Base-by-base conservation (phyloP, 1,139 yeast genomes). In the Debaryomyces sp. region DNA sequence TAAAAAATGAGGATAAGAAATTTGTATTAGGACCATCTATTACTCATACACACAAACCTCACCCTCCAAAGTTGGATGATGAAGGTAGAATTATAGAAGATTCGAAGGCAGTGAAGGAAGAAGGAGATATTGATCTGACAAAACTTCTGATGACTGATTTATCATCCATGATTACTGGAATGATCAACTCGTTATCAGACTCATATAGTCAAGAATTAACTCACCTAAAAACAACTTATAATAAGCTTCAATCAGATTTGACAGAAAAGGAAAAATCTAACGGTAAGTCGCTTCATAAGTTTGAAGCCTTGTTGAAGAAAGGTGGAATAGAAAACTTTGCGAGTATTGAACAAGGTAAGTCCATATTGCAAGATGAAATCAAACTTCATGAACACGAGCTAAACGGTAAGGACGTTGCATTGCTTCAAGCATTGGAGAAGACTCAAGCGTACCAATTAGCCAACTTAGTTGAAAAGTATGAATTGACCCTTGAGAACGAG, bases 171-270 rank as follows among this genome's bases (percentile, higher is more conserved):
- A 54, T 73, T n/a, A 53, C 60, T 21, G 68, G 73, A 5, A 69
- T 78, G 78, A 63, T 81, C 33, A 68, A 70, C 44, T 73, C 82
- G 0, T 69, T 81, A 39, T 67, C 80, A 8, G 73, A 68, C 41
- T 68, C 78, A 1, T 78, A 78, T 55, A 53, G 59, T 7, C 55
- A 55, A 12, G 67, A 71, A 41, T 54, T 68, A 36, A 48, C 54
- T 9, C 53, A 52, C 17, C 54, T 73, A 24, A 62, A 57, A 15
- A 50, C 49, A 9, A 67, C 68, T 41, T 50, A 54, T 13, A 53
- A 52, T 41, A 55, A 57, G 6, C 54, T 71, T 41, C 58, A 58
- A 32, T 48, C 44, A 23, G 60, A 53, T 34, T 64, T 56, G 45
- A 53, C 36, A 27, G 62, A 53, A 45, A 70, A 64, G 49, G 57